Conservation (phyloP, 495 filamentous ascomycete species). For the Xanthoparmelia taractica region DNA sequence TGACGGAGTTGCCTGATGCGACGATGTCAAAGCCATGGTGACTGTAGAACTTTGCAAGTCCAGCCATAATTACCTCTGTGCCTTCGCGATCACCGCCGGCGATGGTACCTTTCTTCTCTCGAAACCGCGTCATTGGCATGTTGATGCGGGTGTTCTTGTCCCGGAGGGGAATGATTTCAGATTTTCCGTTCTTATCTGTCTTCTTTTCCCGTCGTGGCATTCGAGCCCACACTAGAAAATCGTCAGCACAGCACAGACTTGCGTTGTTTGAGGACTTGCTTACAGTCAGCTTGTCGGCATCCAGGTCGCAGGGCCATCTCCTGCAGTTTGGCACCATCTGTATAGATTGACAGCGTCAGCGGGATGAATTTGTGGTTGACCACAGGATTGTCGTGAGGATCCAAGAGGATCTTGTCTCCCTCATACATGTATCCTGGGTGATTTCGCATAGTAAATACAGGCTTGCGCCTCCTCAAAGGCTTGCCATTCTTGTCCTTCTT, state of each 20-base stretch:
- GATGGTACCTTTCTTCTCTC: neutral
- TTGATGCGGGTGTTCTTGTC: neutral
- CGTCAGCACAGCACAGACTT: neutral
- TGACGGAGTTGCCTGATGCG: neutral
- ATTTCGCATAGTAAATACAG: neutral
- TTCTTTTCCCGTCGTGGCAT: neutral
- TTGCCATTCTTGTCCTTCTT: neutral
- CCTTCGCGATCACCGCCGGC: neutral
- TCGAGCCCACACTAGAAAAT: neutral
- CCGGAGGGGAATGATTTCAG: neutral
- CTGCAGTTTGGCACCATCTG: neutral
- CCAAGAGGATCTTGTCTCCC: neutral
- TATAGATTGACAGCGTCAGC: neutral
- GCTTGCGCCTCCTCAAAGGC: neutral
- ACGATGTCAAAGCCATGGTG: neutral
- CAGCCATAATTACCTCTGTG: neutral
- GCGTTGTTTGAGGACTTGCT: neutral
- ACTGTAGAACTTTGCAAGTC: neutral
- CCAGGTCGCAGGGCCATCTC: neutral
- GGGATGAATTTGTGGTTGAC: neutral
- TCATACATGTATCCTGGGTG: neutral
- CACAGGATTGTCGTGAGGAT: neutral
- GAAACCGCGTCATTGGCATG: neutral
- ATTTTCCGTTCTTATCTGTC: neutral
- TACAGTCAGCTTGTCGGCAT: neutral